A percentile compares a stretch with the other conserved stretches of the same genome.
phyloP scores from a whole-genome alignment of 2,329 filamentous ascomycete species.

The Thermoascus crustaceus region DNA sequence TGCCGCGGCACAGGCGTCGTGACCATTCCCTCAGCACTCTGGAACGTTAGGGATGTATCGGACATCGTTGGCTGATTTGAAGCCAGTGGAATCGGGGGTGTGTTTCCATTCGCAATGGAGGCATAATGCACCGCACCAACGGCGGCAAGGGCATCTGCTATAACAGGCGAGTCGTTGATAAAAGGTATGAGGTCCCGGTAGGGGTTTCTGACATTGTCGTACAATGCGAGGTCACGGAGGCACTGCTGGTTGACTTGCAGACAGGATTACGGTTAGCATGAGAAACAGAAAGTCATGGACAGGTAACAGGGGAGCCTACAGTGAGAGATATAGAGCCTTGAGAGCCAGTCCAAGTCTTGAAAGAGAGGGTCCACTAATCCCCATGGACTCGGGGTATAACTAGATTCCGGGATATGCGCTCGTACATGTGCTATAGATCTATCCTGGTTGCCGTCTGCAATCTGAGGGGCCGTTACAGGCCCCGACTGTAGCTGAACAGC shows the following conservation, averaged over 20 bases:
- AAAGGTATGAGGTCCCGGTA: slow-evolving; percentile 42
- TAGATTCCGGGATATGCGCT: slow-evolving; percentile 3
- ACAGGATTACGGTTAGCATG: slow-evolving; percentile 14
- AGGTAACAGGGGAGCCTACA: slow-evolving; percentile 21
- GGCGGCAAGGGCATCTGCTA: slow-evolving; percentile 41
- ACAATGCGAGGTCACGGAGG: slow-evolving; percentile 39
- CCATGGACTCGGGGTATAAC: slow-evolving; percentile 27
- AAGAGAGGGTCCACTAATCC: slow-evolving; percentile 40
- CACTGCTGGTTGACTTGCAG: slow-evolving; percentile 29
- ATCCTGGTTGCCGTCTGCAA: neutral
- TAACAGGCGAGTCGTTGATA: slow-evolving; percentile 36
- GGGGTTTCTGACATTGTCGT: slow-evolving; percentile 40
- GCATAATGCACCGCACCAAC: slow-evolving; percentile 43
- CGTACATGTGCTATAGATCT: slow-evolving; percentile 11
- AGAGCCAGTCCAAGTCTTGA: slow-evolving; percentile 36
- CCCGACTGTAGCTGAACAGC: neutral
- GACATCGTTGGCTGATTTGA: slow-evolving; percentile 11
- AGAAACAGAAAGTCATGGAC: neutral
- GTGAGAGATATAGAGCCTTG: slow-evolving; percentile 41
- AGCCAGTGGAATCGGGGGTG: slow-evolving; percentile 26
- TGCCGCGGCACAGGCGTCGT: slow-evolving; percentile 22
- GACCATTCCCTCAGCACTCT: slow-evolving; percentile 22
- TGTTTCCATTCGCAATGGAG: slow-evolving; percentile 29
- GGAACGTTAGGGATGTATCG: slow-evolving; percentile 13
- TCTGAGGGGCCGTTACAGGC: no score